Percentiles rank a stretch among this genome's conserved stretches.
Evolutionary conservation across 495 filamentous ascomycete species (phyloP).

Genomic region (Sordaria brevicollis): DNA sequence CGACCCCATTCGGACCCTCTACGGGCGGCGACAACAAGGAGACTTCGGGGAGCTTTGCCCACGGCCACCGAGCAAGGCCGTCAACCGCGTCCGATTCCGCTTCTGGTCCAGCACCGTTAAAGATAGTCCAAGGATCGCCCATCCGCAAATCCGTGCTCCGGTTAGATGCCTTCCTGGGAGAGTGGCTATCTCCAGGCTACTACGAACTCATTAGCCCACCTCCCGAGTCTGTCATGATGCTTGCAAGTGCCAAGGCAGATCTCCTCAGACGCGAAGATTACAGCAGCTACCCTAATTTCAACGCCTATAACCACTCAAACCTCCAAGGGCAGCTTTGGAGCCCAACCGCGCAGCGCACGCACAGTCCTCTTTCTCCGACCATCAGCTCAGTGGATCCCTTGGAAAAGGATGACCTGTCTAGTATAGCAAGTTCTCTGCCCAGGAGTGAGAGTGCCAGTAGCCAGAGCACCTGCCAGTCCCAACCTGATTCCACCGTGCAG

Average conservation of each 20-base stretch:
- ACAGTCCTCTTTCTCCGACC: neutral
- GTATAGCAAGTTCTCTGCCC: constrained; percentile 17
- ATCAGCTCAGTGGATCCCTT: constrained; percentile 5
- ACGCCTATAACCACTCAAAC: constrained; percentile 20
- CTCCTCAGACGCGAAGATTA: constrained; percentile 61
- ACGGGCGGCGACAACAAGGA: constrained; percentile 2
- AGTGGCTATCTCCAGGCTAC: constrained; percentile 91
- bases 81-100: neutral
- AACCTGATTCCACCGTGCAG: neutral
- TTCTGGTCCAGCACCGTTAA: neutral
- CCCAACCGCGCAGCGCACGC: neutral
- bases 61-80: constrained; percentile 7
- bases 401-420: constrained; percentile 11
- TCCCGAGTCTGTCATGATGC: constrained; percentile 74
- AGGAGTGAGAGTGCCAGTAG: constrained; percentile 10
- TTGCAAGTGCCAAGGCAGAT: constrained; percentile 77
- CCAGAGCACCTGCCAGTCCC: neutral
- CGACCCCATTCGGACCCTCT: constrained; percentile 21
- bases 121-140: neutral
- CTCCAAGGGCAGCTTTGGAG: constrained; percentile 33
- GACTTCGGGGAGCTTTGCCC: neutral
- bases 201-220: constrained; percentile 87
- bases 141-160: constrained; percentile 53
- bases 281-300: constrained; percentile 34
- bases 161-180: constrained; percentile 85